A percentile compares a stretch with the other conserved stretches of the same genome.
These are phyloP conservation scores for Saururus chinensis DNA, from an alignment of 164 flowering plant genomes.

Conservation along the genomic window DNA sequence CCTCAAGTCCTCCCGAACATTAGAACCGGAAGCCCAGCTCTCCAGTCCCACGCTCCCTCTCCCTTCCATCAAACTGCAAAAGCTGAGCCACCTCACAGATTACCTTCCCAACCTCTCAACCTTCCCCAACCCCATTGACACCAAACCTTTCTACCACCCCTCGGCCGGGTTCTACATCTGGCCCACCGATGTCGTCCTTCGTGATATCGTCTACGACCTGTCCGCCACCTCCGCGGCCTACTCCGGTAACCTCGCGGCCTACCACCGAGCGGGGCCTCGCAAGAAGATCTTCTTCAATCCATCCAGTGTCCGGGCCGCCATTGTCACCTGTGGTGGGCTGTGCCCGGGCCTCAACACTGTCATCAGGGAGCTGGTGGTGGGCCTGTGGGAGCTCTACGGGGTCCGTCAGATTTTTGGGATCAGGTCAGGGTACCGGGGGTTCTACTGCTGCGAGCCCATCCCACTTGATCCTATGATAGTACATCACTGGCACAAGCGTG, in stretches of 20 bases:
- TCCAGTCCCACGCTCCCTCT: constrained; percentile 4
- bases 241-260: constrained; percentile 16
- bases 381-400: constrained; percentile 64
- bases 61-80: constrained; percentile 16
- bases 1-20: not conserved
- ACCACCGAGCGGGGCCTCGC: constrained; percentile 77
- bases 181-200: constrained; percentile 17
- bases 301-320: constrained; percentile 32
- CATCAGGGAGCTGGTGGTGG: constrained; percentile 69
- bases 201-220: constrained; percentile 16
- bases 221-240: no score
- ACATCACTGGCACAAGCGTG: constrained; percentile 54
- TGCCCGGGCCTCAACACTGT: constrained; percentile 89
- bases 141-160: constrained; percentile 48
- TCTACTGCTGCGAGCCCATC: constrained; percentile 42
- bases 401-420: constrained; percentile 60
- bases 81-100: constrained; percentile 45
- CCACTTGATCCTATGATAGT: constrained; percentile 47
- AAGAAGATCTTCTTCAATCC: constrained; percentile 40
- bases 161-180: constrained; percentile 20
- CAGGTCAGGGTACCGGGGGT: constrained; percentile 65
- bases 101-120: constrained; percentile 28
- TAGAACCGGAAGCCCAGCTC: constrained; percentile 1
- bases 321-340: constrained; percentile 80
- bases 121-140: constrained; percentile 38